phyloP scores from a whole-genome alignment of 2,329 filamentous ascomycete genomes.

The Pseudocercospora pini-densiflorae region DNA sequence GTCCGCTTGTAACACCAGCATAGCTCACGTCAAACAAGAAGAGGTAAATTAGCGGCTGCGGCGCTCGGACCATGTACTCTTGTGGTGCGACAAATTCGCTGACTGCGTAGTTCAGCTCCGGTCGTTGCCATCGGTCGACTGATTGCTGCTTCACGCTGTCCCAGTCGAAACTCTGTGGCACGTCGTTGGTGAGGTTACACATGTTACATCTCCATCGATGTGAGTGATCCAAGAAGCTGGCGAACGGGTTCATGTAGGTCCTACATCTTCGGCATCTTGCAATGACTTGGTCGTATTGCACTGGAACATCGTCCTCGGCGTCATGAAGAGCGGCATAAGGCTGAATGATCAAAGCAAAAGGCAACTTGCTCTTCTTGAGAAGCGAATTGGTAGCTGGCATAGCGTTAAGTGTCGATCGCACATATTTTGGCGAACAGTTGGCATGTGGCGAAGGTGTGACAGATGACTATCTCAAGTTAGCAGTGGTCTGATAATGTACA shows the following conservation, averaged over 20 bases:
- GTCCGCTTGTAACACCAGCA: conserved; percentile 83
- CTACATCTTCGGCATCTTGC: conserved; percentile 93
- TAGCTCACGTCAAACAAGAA: conserved; percentile 97
- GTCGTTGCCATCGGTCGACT: conserved; percentile 87
- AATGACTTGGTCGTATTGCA: conserved; percentile 96
- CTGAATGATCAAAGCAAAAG: conserved; percentile 94
- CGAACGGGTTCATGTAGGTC: conserved; percentile 97
- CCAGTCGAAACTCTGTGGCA: conserved; percentile 99
- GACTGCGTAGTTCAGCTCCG: conserved; percentile 94
- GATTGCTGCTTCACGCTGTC: conserved; percentile 89
- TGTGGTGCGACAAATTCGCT: conserved; percentile 98
- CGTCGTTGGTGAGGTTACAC: conserved; percentile 98
- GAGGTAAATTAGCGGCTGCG: conserved; percentile 91
- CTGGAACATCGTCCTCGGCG: conserved; percentile 84
- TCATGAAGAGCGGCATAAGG: conserved; percentile 94
- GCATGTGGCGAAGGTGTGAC: conserved; percentile 88
- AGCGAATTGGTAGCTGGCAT: conserved; percentile 90
- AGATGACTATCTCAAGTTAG: conserved; percentile 64
- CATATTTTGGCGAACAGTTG: conserved; percentile 92
- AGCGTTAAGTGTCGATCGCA: conserved; percentile 92
- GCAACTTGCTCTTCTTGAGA: conserved; percentile 94
- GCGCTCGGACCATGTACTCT: conserved; percentile 98
- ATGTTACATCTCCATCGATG: conserved; percentile 99
- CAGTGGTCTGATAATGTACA: neutral
- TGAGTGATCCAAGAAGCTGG: conserved; percentile 93